Base-by-base conservation (phyloP, 1,284 basidiomycete genomes). In the Microbotryum saponariae region DNA sequence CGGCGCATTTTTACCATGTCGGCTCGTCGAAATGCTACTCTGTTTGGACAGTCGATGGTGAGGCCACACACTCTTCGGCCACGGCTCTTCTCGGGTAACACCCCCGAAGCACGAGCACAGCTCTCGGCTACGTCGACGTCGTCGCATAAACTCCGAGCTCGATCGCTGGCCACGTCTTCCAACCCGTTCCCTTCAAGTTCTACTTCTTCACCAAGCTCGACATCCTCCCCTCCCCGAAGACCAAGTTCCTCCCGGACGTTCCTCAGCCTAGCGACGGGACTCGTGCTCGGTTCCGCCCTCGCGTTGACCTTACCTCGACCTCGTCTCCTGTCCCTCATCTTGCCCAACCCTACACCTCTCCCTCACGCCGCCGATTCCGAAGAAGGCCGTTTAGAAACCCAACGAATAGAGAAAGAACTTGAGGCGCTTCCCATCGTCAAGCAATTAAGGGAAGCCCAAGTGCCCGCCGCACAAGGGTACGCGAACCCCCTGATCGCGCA, bases 331-430 rank as follows among this genome's bases (percentile, higher is more conserved):
- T 33, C 54, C 14, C 21, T 55, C 44, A 25, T 55, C 54, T 55
- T 55, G 29, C 54, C 54, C 23, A 37, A 85, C 8, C 78, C 82
- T 6, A 83, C 87, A 0, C 87, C 88, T 1, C 81, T 86, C 0
- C 84, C 88, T 0, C 77, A 78, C 0, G 80, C 85, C 60, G 79
- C 82, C 0, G 79, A 83, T 58, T 82, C 85, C 0, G 80, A 82
- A 0, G 82, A 85, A 67, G 84, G 87, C 0, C 76, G 81, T 51
- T 79, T 79, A 2, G 82, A 88, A 71, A 81, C 80, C 6, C 78
- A 78, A 12, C 74, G 77, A 21, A 79, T 94, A 57, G 92, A 97
- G 74, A 74, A 79, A 21, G 76, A 81, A 51, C 77, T 97, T 6
- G 85, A 89, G 64, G 74, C 78, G 1, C 79, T 94, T 0, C 82